Conservation (phyloP, 2,329 filamentous ascomycete species). For the Chrysosporium keratinophilum region DNA sequence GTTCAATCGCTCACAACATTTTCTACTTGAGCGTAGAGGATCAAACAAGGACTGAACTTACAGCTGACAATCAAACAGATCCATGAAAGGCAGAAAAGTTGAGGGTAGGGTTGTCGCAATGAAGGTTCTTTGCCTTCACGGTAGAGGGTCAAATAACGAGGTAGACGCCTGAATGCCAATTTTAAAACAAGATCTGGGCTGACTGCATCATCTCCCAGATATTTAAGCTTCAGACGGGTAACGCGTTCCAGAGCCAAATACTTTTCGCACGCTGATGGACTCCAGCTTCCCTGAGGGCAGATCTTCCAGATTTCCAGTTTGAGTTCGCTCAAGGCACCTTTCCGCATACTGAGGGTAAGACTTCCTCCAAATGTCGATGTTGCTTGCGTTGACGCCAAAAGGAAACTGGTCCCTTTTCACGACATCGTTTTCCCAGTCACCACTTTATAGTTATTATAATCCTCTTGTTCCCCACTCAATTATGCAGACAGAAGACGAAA, state of each 20-base stretch:
- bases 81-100: background rate
- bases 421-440: constrained; percentile 12
- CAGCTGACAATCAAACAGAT: background rate
- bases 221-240: constrained; percentile 14
- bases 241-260: background rate
- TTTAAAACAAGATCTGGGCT: background rate
- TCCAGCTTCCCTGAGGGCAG: constrained; percentile 11
- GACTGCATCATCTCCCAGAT: constrained; percentile 4
- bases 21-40: background rate
- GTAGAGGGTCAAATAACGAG: constrained; percentile 15
- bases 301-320: constrained; percentile 11
- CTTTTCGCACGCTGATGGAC: background rate
- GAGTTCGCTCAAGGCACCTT: constrained; percentile 12
- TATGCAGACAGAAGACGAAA: constrained; percentile 4
- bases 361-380: background rate
- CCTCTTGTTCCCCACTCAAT: constrained; percentile 8
- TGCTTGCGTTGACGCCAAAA: background rate
- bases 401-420: constrained; percentile 14
- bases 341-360: constrained; percentile 13
- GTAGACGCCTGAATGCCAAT: background rate
- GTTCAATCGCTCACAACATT: too few species aligned
- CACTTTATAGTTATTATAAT: constrained; percentile 14
- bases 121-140: constrained; percentile 14
- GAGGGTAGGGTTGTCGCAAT: background rate
- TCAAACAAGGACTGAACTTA: background rate